A percentile compares a stretch with the other conserved stretches of the same genome.
These are phyloP conservation scores for Cadophora sp. DNA, from an alignment of 2,329 filamentous ascomycete genomes.

Conservation along the genomic window DNA sequence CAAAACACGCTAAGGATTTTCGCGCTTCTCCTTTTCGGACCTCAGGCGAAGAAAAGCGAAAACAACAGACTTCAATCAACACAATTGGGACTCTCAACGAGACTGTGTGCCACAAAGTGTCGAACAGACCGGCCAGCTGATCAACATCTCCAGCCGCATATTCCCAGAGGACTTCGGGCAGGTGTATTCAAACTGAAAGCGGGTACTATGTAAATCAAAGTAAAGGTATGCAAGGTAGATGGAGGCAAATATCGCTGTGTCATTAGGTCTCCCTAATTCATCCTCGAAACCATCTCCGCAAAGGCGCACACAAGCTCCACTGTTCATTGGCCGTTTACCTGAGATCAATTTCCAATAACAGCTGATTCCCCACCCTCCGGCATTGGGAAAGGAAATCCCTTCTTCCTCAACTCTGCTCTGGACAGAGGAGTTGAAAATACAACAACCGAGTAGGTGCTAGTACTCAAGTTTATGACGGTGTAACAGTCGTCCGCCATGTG, in stretches of 20 bases:
- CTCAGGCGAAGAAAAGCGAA: background rate
- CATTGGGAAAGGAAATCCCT: background rate
- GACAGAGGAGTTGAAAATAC: background rate
- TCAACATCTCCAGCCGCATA: background rate
- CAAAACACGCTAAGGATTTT: conserved; percentile 19
- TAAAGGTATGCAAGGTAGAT: too few relatives aligned
- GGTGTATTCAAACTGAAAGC: too few relatives aligned
- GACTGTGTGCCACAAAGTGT: background rate
- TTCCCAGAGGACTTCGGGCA: background rate
- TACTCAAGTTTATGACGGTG: background rate
- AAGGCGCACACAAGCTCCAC: too few relatives aligned
- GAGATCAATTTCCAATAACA: background rate
- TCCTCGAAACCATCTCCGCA: too few relatives aligned
- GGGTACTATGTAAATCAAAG: too few relatives aligned
- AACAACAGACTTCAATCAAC: too few relatives aligned
- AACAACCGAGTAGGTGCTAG: background rate
- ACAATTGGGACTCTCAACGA: too few relatives aligned
- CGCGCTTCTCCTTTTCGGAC: conserved; percentile 12
- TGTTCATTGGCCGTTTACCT: too few relatives aligned
- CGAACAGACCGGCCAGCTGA: background rate
- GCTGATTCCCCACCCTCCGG: background rate
- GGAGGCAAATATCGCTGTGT: too few relatives aligned
- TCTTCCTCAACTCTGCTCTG: background rate
- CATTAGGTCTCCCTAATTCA: too few relatives aligned
- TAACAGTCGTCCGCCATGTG: background rate